Base-by-base conservation (phyloP, 768 basidiomycete species). In the Pisolithus marmoratus region DNA sequence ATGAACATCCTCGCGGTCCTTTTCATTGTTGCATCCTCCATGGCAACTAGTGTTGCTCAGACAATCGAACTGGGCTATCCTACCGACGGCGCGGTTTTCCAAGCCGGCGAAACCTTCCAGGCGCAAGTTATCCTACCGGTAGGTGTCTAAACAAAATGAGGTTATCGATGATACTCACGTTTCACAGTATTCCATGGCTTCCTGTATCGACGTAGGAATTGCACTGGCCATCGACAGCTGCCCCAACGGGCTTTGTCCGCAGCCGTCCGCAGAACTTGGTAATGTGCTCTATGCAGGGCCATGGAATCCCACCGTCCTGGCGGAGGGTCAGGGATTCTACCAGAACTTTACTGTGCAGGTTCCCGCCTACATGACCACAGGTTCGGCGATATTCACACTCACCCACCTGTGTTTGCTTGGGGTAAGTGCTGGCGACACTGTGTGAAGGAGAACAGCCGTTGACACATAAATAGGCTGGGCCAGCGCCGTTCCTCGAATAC, bases 11-110 rank as follows among this genome's bases (percentile, higher is more conserved):
- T 53, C 27, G n/a, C 46, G 0, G 9, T 38, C 24, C 48, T 27
- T 11, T 38, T 20, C 27, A 38, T 57, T 20, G 17, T 45, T 31
- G 44, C 46, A 24, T 56, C 49, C 2, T 41, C 45, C 12, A 9
- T 52, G 22, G 34, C 36, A 22, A 54, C 46, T n/a, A 51, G 15
- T 14, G 40, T 61, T 2, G 53, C 55, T 4, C 54, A 58, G 4
- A 63, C 58, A 9, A 58, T 60, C 36, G 58, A 63, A 27, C 42
- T 63, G 43, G 46, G 57, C 15, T 58, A 56, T 46, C 64, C 64
- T 8, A 45, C 23, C 7, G 55, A 62, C 43, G 62, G 62, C 24
- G 43, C 50, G 5, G 51, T 56, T 5, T 53, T 66, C 38, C 46
- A 42, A 5, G 52, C 46, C 26, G 59, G 55, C 17, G 40, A 66